These are phyloP conservation scores for Colletotrichum chrysophilum DNA, from an alignment of 2,329 filamentous ascomycete genomes.

Conservation along the genomic window DNA sequence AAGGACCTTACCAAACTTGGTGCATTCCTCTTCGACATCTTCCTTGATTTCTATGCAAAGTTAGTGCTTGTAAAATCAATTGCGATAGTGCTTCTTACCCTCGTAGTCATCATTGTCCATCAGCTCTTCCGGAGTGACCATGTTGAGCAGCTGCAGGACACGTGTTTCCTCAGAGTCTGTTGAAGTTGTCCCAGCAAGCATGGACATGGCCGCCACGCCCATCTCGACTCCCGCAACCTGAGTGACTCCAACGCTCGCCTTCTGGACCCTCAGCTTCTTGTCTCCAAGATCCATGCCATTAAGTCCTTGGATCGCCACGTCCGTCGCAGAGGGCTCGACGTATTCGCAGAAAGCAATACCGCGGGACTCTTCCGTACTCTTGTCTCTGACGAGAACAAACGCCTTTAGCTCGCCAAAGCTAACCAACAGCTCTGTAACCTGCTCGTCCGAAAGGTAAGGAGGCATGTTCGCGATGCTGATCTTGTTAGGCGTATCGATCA, in stretches of 20 bases:
- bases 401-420: constrained; percentile 94
- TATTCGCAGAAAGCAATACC: constrained; percentile 98
- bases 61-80: not conserved
- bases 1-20: constrained; percentile 84
- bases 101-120: constrained; percentile 95
- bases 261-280: constrained; percentile 81
- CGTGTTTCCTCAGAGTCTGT: constrained; percentile 79
- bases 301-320: constrained; percentile 86
- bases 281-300: constrained; percentile 95
- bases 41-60: constrained; percentile 83
- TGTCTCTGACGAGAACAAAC: constrained; percentile 89
- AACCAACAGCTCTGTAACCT: constrained; percentile 87
- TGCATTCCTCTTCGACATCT: constrained; percentile 91
- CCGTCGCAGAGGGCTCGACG: constrained; percentile 75
- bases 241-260: constrained; percentile 92
- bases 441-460: constrained; percentile 84
- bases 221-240: constrained; percentile 92
- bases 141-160: constrained; percentile 93
- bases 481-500: constrained; percentile 94
- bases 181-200: constrained; percentile 90
- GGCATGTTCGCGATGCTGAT: constrained; percentile 92
- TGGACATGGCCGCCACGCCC: constrained; percentile 96
- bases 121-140: constrained; percentile 96
- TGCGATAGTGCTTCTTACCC: constrained; percentile 59
- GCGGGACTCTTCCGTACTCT: constrained; percentile 81